Percentiles rank a stretch among this genome's conserved stretches.
These are phyloP conservation scores for Marasmius sp. DNA, from an alignment of 1,284 basidiomycete genomes.

Conservation along the genomic window DNA sequence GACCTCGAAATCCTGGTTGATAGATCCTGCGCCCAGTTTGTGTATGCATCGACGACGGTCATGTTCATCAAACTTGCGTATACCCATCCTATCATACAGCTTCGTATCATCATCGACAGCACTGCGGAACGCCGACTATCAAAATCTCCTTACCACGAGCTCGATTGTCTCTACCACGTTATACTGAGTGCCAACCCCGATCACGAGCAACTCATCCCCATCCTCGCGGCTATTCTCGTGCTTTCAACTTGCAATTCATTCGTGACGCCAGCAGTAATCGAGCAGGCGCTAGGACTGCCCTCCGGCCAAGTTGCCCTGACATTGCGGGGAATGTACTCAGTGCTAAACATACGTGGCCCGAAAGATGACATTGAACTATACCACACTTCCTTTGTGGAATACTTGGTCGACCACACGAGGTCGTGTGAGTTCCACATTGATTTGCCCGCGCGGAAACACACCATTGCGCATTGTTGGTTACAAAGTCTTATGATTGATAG, in stretches of 20 bases:
- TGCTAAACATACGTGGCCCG: neutral
- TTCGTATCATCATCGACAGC: conserved; percentile 18
- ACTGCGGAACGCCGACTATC: neutral
- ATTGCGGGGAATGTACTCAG: neutral
- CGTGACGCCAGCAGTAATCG: neutral
- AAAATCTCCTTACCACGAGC: conserved; percentile 19
- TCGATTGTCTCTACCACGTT: conserved; percentile 20
- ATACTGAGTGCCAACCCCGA: neutral
- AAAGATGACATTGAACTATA: neutral
- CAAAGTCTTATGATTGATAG: too few relatives aligned
- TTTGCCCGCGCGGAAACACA: too few relatives aligned
- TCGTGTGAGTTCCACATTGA: neutral
- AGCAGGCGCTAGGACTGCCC: neutral
- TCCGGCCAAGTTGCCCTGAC: neutral
- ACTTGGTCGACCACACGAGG: neutral
- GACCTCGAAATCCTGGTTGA: conserved; percentile 1
- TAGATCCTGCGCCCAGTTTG: conserved; percentile 23
- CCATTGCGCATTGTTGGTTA: too few relatives aligned
- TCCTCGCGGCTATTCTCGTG: neutral
- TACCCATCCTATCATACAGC: conserved; percentile 20
- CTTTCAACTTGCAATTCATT: neutral
- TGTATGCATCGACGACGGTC: conserved; percentile 25
- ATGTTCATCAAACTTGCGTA: conserved; percentile 22
- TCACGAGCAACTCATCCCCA: neutral
- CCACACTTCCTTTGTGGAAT: neutral